Conservation (phyloP, 805 yeast species). For the Myxozyma neotropica region DNA sequence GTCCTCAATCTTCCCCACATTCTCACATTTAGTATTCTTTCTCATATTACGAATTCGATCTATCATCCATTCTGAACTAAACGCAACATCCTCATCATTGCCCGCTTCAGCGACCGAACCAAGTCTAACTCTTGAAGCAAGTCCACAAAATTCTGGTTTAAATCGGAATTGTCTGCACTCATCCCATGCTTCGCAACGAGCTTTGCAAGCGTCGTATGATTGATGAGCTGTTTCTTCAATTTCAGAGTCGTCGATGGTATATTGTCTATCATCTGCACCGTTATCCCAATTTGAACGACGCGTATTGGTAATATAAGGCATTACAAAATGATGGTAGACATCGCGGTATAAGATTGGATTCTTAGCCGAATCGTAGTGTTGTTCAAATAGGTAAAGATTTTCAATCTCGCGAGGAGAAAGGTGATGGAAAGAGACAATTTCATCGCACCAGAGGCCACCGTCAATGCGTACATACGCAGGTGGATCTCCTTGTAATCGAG, state of each 20-base stretch:
- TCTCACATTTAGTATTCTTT: conserved; percentile 35
- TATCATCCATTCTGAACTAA: conserved; percentile 41
- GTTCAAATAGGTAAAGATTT: conserved; percentile 43
- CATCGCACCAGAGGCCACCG: conserved; percentile 39
- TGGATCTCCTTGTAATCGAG: conserved; percentile 43
- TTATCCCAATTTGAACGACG: conserved; percentile 20
- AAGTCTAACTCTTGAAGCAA: conserved; percentile 2
- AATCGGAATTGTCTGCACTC: conserved; percentile 8
- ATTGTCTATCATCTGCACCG: conserved; percentile 8
- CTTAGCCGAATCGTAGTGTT: conserved; percentile 23
- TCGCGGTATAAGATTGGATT: conserved; percentile 37
- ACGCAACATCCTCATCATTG: conserved; percentile 26
- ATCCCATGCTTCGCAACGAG: conserved; percentile 8
- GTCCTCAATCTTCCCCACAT: neutral
- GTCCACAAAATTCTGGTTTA: conserved; percentile 13
- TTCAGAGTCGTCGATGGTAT: conserved; percentile 1
- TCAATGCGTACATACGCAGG: conserved; percentile 26
- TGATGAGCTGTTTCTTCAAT: neutral
- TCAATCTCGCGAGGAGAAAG: conserved; percentile 26
- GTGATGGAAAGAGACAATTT: conserved; percentile 43
- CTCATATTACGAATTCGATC: conserved; percentile 42
- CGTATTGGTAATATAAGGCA: conserved; percentile 2
- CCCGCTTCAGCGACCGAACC: conserved; percentile 5
- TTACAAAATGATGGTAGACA: conserved; percentile 40
- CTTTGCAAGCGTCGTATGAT: conserved; percentile 3